Base-by-base conservation (phyloP, 2,329 filamentous ascomycete species). In the Xylaria sp. region DNA sequence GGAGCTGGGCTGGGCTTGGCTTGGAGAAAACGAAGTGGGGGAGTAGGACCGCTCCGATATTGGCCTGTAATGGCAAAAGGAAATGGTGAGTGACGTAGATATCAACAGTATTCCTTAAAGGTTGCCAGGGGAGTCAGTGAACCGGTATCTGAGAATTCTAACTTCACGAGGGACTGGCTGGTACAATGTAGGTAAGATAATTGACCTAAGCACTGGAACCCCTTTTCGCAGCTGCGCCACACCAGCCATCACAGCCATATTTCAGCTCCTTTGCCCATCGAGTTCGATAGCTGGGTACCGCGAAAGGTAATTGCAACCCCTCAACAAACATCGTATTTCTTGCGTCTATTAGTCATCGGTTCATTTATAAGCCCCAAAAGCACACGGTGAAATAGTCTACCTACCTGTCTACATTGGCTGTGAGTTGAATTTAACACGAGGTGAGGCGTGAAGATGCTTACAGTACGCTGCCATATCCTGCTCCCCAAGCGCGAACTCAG, bases 21-120 rank as follows among this genome's bases (percentile, higher is more conserved):
- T 62, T 62, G 59, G 48, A 48, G 59, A 28, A 54, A 31, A 62
- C n/a, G 59, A 15, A 15, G 41, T 46, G 15, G 41, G 13, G 43
- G 57, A 28, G 13, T 28, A 23, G 20, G 2, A 15, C 25, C 51
- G 28, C 28, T 28, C 49, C 2, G 2, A 52, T 52, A 31, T 18
- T 46, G 15, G 15, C 15, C 41, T 8, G 18, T 46, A n/a, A 46
- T 46, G 41, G 13, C 3, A 46, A 15, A 18, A 1, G 41, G 49
- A 52, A 3, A 1, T 31, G 13, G 6, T 36, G 41, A 33, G 23
- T 20, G 31, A 55, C 31, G 18, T 36, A 55, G 3, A 36, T 36
- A 20, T 20, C 8, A 36, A 36, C 2, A 36, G 18, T 55, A 10
- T 55, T 3, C 20, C 12, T 18, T 12, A 12, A 31, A 52, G 18